Base-by-base conservation (phyloP, 2,329 filamentous ascomycete species). In the Cladosporium sp. region DNA sequence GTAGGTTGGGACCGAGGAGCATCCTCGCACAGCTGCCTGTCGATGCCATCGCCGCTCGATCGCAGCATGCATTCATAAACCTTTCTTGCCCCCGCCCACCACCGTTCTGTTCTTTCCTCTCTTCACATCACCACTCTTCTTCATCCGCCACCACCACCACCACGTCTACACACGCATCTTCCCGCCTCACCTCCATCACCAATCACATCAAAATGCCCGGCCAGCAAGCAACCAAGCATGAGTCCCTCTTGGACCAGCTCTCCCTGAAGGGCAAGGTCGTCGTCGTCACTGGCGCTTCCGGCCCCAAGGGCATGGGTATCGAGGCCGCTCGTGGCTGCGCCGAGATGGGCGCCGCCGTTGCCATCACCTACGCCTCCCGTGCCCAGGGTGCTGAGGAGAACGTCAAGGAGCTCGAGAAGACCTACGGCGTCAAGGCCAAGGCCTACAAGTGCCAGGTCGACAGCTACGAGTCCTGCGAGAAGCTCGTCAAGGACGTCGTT, bases 301-400 rank as follows among this genome's bases (percentile, higher is more conserved):
- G 87, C 11, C 85, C 91, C 65, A 86, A 85, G 67, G 88, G 88
- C 64, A 89, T 90, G 81, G 88, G 88, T 67, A 88, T 88, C 67
- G 87, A 89, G 76, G 87, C 86, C 67, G 87, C 87, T 59, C 86
- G 86, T 60, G 86, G 86, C 70, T 86, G 84, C 74, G 86, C 86
- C 67, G 86, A 89, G 77, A 86, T 86, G 79, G 86, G 86, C 63
- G 86, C 86, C 72, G 82, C 88, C 76, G 76, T 89, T 40, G 87
- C 86, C 75, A 84, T 89, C 77, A 93, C 90, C 71, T 89, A 89
- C 79, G 78, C 86, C 68, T 87, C 86, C 16, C 85, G 86, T 59
- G 79, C 84, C 1, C 80, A 85, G 66, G 87, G 87, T 59, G 87
- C 85, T 67, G 83, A 88, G 80, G 86, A 87, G 82, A 89, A 89